Conservation (phyloP, 768 basidiomycete genomes). For the Lactarius evosmus region DNA sequence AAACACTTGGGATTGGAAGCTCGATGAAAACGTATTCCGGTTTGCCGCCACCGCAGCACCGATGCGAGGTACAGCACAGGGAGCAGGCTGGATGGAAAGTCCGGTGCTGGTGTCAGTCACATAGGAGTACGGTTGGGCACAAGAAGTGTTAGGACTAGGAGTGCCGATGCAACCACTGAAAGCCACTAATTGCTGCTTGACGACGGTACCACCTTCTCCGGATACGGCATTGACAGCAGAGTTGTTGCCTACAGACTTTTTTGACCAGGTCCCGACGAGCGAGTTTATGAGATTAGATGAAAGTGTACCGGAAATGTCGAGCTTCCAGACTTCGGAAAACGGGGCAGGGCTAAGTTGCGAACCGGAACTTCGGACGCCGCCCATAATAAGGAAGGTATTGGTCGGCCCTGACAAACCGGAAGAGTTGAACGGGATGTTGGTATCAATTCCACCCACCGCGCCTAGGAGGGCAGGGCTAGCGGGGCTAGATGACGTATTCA, state of each 20-base stretch:
- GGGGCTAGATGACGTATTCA: conserved; percentile 42
- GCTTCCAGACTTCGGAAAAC: conserved; percentile 67
- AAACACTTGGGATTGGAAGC: conserved; percentile 63
- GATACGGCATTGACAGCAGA: conserved; percentile 42
- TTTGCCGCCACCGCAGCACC: conserved; percentile 62
- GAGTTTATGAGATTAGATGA: conserved; percentile 60
- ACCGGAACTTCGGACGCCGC: conserved; percentile 54
- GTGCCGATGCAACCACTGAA: conserved; percentile 60
- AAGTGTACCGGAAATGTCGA: conserved; percentile 65
- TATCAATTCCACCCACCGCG: conserved; percentile 71
- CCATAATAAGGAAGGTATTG: conserved; percentile 70
- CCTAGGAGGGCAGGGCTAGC: conserved; percentile 61
- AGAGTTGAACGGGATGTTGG: conserved; percentile 40
- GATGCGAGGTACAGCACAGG: conserved; percentile 61
- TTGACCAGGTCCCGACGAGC: conserved; percentile 59
- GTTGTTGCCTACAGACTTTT: conserved; percentile 40
- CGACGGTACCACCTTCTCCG: conserved; percentile 57
- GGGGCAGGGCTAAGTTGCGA: conserved; percentile 35
- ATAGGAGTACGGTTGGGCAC: conserved; percentile 58
- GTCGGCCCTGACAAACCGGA: conserved; percentile 50
- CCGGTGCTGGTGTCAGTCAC: conserved; percentile 61
- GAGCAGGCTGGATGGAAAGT: conserved; percentile 37
- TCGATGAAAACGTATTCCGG: conserved; percentile 50
- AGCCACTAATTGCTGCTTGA: conserved; percentile 50
- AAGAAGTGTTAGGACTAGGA: conserved; percentile 41